Percentiles rank a stretch among this genome's conserved stretches.
Conservation (phyloP, 1,139 yeast species). For the Taphrina pruni region DNA sequence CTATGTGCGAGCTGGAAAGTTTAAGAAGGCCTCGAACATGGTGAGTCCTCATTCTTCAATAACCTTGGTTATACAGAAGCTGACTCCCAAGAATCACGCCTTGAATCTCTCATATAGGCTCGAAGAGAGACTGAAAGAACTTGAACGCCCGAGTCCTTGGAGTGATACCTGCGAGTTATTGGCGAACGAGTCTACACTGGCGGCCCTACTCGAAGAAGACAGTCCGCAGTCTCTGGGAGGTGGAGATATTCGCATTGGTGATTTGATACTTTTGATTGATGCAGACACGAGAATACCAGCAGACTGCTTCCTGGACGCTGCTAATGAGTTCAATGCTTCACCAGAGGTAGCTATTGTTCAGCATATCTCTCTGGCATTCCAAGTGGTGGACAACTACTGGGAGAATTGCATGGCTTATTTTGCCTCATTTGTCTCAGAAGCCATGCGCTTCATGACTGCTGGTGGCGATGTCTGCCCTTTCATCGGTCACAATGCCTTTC, state of each 20-base stretch:
- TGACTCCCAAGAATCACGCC: conserved; percentile 37
- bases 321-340: conserved; percentile 43
- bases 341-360: conserved; percentile 45
- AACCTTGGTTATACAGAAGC: neutral
- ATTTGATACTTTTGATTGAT: conserved; percentile 44
- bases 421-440: conserved; percentile 44
- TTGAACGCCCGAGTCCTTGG: conserved; percentile 32
- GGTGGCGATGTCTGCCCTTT: conserved; percentile 45
- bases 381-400: conserved; percentile 44
- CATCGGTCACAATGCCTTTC: conserved; percentile 45
- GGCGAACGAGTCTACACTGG: neutral
- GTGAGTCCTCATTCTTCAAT: conserved; percentile 39
- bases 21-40: conserved; percentile 46
- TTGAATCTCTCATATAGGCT: conserved; percentile 43
- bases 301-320: conserved; percentile 46
- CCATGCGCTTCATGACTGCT: conserved; percentile 44
- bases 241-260: conserved; percentile 45
- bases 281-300: conserved; percentile 45
- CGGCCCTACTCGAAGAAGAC: conserved; percentile 12
- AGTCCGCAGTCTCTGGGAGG: conserved; percentile 39
- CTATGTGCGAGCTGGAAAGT: conserved; percentile 44
- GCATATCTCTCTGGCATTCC: conserved; percentile 44
- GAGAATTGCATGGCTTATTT: conserved; percentile 45
- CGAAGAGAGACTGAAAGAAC: conserved; percentile 40
- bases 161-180: conserved; percentile 17